Evolutionary conservation across 2,329 filamentous ascomycete genomes (phyloP), one percentile per base, ranked within the genome.

Genomic region (Graphiopsis chlorocephala): DNA sequence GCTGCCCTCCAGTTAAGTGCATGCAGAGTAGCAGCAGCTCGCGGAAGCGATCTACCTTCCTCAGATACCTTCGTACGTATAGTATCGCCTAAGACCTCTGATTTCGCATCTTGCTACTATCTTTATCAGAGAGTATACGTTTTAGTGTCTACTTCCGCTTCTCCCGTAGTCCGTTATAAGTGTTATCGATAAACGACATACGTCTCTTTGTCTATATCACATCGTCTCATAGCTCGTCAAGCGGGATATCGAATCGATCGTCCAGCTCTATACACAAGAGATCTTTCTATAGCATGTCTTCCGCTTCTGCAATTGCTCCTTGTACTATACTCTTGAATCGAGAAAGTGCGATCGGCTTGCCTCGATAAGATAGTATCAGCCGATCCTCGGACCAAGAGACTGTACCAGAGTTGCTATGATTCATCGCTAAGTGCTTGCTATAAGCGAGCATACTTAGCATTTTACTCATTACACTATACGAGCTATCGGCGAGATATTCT

Each of bases 361-460:
- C 38, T 14, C 15, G 12, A n/a, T 31, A 48, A n/a, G 15, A 11
- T 14, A 59, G 20, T 31, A 15, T 15, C 8, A 29, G 17, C 17
- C 26, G 15, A 20, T 59, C 59, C 3, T 31, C 17, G 14, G 61
- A 68, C 70, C 38, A 72, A 35, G 64, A 65, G 29, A 64, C 53
- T 11, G 62, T 65, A 20, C 70, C 56, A 31, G 64, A 23, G 64
- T 72, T 72, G 10, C 64, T 42, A 17, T 65, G 29, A 60, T 68
- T 70, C 14, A 70, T 42, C 31, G 64, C 66, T n/a, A 67, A 55
- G 50, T 63, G 33, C 63, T 71, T 71, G 25, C 70, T 26, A 52
- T 71, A 71, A 29, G 66, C 66, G n/a, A 71, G 62, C 38, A 72
- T 61, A 65, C 68, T 72, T 11, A 71, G 28, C 28, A 70, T 70